Conservation (phyloP, 2,329 filamentous ascomycete genomes). For the Colletotrichum sp. region DNA sequence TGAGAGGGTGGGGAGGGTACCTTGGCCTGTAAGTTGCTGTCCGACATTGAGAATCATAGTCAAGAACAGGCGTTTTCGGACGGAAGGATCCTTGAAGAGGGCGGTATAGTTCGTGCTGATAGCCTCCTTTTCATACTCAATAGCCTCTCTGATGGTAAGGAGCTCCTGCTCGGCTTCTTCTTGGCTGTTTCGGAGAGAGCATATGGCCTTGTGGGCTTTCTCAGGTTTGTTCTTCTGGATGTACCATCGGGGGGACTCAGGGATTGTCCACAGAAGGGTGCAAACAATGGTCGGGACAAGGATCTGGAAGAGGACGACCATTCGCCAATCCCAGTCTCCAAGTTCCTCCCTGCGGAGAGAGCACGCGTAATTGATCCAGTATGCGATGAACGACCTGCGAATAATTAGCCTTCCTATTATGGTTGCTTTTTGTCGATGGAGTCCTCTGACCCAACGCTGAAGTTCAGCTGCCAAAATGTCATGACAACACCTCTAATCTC, state of each 20-base stretch:
- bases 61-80: constrained; percentile 69
- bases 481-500: constrained; percentile 71
- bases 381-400: constrained; percentile 61
- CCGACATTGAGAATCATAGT: constrained; percentile 72
- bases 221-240: constrained; percentile 66
- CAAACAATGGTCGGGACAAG: constrained; percentile 68
- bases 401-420: neutral
- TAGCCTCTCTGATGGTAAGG: constrained; percentile 66
- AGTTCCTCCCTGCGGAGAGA: constrained; percentile 57
- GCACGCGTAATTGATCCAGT: constrained; percentile 61
- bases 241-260: constrained; percentile 72
- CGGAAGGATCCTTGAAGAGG: constrained; percentile 72
- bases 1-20: constrained; percentile 17
- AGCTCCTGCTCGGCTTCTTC: constrained; percentile 72
- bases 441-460: constrained; percentile 56
- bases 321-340: constrained; percentile 75
- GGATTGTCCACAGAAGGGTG: constrained; percentile 65
- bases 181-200: constrained; percentile 65
- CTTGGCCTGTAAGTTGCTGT: constrained; percentile 56
- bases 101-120: constrained; percentile 66
- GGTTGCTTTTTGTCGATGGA: accelerated
- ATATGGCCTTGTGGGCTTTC: constrained; percentile 60
- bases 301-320: constrained; percentile 76
- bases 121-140: constrained; percentile 75
- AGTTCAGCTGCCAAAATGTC: constrained; percentile 75